phyloP scores from a whole-genome alignment of 768 basidiomycete genomes.

The Lyophyllum semitale region DNA sequence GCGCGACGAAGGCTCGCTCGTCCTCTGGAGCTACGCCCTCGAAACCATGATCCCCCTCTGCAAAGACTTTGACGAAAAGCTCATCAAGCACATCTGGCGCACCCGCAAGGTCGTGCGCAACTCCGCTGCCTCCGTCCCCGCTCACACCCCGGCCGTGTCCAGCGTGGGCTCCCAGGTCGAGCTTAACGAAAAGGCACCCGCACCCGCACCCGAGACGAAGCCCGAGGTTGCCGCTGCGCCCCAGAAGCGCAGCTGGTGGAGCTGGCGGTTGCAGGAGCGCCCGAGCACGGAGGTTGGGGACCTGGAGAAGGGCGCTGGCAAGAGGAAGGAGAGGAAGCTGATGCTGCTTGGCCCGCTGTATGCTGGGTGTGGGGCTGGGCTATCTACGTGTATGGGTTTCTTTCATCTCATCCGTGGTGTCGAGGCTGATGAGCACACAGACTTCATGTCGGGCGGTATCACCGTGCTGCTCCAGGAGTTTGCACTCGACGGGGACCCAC shows the following conservation, averaged over 20 bases:
- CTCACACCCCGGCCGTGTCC: constrained; percentile 13
- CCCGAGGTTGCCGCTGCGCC: too few species aligned
- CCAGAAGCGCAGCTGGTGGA: constrained; percentile 41
- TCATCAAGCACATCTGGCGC: constrained; percentile 83
- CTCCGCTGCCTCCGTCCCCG: constrained; percentile 13
- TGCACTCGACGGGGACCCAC: constrained; percentile 60
- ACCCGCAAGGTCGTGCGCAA: constrained; percentile 35
- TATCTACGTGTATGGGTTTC: constrained; percentile 61
- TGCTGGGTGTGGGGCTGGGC: constrained; percentile 64
- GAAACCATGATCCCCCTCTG: constrained; percentile 67
- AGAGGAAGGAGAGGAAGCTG: constrained; percentile 42
- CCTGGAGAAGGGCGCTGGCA: constrained; percentile 39
- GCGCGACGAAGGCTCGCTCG: constrained; percentile 76
- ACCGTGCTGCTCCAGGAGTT: constrained; percentile 67
- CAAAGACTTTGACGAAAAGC: constrained; percentile 73
- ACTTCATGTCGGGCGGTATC: constrained; percentile 64
- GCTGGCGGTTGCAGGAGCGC: constrained; percentile 45
- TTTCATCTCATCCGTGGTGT: background rate
- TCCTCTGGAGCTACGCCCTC: constrained; percentile 81
- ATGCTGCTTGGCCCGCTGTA: constrained; percentile 71
- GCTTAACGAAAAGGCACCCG: constrained; percentile 35
- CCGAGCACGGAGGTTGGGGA: constrained; percentile 19
- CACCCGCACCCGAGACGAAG: background rate
- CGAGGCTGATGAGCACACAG: constrained; percentile 22
- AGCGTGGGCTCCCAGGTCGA: constrained; percentile 25